Evolutionary conservation across 192 early-diverging fungal genomes (phyloP).

Genomic region (Diversispora epigaea): DNA sequence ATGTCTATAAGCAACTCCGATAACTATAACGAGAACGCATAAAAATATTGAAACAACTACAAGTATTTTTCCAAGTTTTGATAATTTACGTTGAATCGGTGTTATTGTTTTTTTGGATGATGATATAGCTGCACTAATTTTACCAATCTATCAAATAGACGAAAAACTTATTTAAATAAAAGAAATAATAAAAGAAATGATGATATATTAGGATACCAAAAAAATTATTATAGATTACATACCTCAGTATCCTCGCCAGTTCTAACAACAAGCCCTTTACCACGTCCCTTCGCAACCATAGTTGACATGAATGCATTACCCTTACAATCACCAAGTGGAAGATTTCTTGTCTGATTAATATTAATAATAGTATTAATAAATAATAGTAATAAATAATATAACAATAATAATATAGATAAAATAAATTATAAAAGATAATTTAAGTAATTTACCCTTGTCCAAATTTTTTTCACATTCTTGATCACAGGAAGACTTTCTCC

Average conservation of each 20-base stretch:
- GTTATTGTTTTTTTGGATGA: slow-evolving; percentile 56
- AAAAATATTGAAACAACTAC: slow-evolving; percentile 80
- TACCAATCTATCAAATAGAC: slow-evolving; percentile 64
- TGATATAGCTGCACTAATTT: slow-evolving; percentile 86
- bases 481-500: slow-evolving; percentile 72
- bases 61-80: slow-evolving; percentile 78
- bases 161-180: slow-evolving; percentile 7
- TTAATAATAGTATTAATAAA: slow-evolving; percentile 2
- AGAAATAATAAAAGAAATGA: not conserved
- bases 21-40: slow-evolving; percentile 80
- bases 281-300: slow-evolving; percentile 84
- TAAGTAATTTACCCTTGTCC: slow-evolving; percentile 49
- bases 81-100: slow-evolving; percentile 74
- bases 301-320: slow-evolving; percentile 98
- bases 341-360: slow-evolving; percentile 51
- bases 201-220: not conserved
- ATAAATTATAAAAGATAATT: not conserved
- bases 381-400: no score
- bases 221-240: not conserved
- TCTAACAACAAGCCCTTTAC: slow-evolving; percentile 88
- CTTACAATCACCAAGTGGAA: slow-evolving; percentile 86
- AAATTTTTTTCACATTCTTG: slow-evolving; percentile 70
- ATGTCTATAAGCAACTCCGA: slow-evolving; percentile 72
- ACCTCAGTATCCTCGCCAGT: slow-evolving; percentile 83
- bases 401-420: no score